Conservation (phyloP, 2,329 filamentous ascomycete species). For the Phialophora expanda region DNA sequence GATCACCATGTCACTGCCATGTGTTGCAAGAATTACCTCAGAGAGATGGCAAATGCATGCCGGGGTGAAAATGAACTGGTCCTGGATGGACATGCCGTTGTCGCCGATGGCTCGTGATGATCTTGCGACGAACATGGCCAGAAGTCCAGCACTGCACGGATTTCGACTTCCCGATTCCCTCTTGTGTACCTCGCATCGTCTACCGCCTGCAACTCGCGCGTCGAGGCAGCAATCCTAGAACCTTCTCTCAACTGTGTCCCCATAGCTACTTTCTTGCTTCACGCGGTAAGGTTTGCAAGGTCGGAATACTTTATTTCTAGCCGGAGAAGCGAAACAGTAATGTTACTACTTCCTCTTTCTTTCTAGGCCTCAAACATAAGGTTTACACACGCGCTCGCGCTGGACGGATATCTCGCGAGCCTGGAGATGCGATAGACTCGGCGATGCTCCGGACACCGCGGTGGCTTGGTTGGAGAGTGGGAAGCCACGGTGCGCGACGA, state of each 20-base stretch:
- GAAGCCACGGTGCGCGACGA: not conserved
- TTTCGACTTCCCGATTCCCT: not conserved
- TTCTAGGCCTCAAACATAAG: slow-evolving; percentile 3
- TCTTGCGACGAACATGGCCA: not conserved
- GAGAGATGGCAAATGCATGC: not conserved
- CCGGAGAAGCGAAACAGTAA: slow-evolving; percentile 5
- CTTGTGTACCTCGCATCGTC: not conserved
- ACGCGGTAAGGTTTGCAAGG: not conserved
- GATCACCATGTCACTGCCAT: not conserved
- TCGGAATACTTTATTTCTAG: not conserved
- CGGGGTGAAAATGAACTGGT: not conserved
- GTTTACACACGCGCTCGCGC: slow-evolving; percentile 7
- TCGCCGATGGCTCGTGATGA: not conserved
- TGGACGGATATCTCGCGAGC: not conserved
- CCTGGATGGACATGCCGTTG: not conserved
- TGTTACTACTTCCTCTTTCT: slow-evolving; percentile 9
- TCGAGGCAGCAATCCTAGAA: not conserved
- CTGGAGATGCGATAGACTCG: slow-evolving; percentile 4
- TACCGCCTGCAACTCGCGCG: not conserved
- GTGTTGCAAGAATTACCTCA: not conserved
- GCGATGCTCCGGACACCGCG: slow-evolving; percentile 10
- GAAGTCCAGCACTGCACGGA: not conserved
- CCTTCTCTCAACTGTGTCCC: not conserved
- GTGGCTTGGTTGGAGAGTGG: not conserved
- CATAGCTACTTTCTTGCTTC: not conserved